Evolutionary conservation across 257 asterid genomes (phyloP).

Genomic region (Striga asiatica): DNA sequence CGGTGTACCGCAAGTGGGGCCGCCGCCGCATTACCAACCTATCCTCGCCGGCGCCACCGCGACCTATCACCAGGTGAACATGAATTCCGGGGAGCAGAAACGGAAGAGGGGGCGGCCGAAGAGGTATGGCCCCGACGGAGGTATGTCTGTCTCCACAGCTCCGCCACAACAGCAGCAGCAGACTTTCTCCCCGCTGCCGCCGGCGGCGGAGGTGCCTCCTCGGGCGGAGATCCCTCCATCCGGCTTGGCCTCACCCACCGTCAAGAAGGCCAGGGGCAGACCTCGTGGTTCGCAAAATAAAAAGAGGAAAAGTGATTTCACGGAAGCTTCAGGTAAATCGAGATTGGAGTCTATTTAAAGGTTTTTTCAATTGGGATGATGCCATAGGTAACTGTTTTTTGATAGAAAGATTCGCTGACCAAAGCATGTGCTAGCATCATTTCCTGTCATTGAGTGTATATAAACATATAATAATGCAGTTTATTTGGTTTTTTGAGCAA

Average conservation of each 20-base stretch:
- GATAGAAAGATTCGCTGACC: background rate
- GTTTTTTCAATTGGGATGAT: slow-evolving; percentile 4
- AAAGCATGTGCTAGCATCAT: background rate
- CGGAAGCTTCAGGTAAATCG: slow-evolving; percentile 29
- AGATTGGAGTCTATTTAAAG: slow-evolving; percentile 6
- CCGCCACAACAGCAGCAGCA: slow-evolving; percentile 10
- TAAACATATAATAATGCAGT: no score
- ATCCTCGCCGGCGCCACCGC: slow-evolving; percentile 5
- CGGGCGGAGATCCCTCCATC: slow-evolving; percentile 15
- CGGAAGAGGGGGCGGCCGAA: slow-evolving; percentile 50
- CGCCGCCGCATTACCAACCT: slow-evolving; percentile 22
- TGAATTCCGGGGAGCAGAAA: slow-evolving; percentile 21
- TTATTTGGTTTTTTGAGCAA: no score
- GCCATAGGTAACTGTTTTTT: slow-evolving; percentile 10
- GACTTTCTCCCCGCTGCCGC: slow-evolving; percentile 21
- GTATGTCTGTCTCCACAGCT: slow-evolving; percentile 14
- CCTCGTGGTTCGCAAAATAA: slow-evolving; percentile 45
- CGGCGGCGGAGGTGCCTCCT: slow-evolving; percentile 15
- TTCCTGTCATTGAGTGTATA: no score
- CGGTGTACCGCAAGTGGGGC: slow-evolving; percentile 10
- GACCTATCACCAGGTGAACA: background rate
- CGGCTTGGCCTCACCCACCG: slow-evolving; percentile 24
- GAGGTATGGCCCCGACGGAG: slow-evolving; percentile 36
- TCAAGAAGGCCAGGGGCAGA: slow-evolving; percentile 42
- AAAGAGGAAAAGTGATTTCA: slow-evolving; percentile 18